Conservation (phyloP, 2,329 filamentous ascomycete species). For the Aspergillus pseudotamarii region DNA sequence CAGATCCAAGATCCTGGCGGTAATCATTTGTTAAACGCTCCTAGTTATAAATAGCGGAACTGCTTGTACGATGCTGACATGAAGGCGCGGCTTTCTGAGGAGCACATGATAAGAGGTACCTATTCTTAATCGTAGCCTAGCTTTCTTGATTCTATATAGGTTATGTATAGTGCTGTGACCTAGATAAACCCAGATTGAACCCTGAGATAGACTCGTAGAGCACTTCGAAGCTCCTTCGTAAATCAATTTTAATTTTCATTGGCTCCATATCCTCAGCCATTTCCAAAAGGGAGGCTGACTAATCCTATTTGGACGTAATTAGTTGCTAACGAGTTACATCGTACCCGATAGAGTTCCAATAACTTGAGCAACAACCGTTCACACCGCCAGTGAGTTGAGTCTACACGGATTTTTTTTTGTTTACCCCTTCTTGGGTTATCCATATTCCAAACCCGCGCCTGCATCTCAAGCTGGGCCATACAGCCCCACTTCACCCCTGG, state of each 20-base stretch:
- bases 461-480: constrained; percentile 9
- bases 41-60: neutral
- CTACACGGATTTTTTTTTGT: constrained; percentile 5
- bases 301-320: constrained; percentile 6
- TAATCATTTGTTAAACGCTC: neutral
- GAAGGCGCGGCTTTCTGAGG: neutral
- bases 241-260: no score
- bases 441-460: constrained; percentile 11
- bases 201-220: neutral
- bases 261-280: no score
- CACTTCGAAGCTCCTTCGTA: neutral
- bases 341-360: constrained; percentile 16
- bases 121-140: neutral
- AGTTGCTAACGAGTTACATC: constrained; percentile 11
- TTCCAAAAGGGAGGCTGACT: constrained; percentile 10
- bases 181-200: neutral
- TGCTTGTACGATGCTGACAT: neutral
- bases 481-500: constrained; percentile 14
- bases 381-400: constrained; percentile 24
- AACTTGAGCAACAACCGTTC: constrained; percentile 16
- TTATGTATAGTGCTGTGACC: neutral
- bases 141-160: neutral
- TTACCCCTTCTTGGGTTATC: constrained; percentile 8
- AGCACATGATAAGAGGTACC: neutral
- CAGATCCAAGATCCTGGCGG: neutral